phyloP scores from a whole-genome alignment of 345 rosid genomes.

The Lumnitzera littorea region DNA sequence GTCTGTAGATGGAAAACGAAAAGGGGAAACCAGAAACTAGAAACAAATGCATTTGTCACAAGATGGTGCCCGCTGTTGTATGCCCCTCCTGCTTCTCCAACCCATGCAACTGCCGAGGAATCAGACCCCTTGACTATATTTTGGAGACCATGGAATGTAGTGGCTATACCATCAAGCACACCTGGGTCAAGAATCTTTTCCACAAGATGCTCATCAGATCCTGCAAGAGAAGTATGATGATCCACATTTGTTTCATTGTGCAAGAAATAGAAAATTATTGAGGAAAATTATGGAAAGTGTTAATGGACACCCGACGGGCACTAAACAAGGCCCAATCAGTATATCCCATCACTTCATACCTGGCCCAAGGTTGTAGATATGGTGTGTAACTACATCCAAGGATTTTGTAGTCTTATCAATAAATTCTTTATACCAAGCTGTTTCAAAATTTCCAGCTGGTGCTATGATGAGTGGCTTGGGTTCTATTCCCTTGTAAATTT shows the following conservation, averaged over 20 bases:
- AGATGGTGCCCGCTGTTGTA: constrained; percentile 80
- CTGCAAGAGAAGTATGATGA: constrained; percentile 18
- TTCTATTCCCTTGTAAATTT: constrained; percentile 32
- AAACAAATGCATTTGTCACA: constrained; percentile 79
- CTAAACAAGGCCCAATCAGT: too few species aligned
- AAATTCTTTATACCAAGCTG: constrained; percentile 57
- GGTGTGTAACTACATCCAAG: constrained; percentile 62
- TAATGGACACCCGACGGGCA: too few species aligned
- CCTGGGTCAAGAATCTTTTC: constrained; percentile 78
- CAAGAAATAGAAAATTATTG: background rate
- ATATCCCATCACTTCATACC: constrained; percentile 25
- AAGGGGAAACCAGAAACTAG: constrained; percentile 65
- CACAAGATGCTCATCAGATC: constrained; percentile 48
- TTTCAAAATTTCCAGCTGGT: constrained; percentile 86
- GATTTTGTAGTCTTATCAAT: constrained; percentile 39
- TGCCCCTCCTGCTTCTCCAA: constrained; percentile 96
- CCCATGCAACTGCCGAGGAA: constrained; percentile 69
- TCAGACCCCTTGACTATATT: constrained; percentile 40
- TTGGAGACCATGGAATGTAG: constrained; percentile 44
- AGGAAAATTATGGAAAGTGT: too few species aligned
- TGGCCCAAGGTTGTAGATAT: constrained; percentile 94
- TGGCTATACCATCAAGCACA: constrained; percentile 48
- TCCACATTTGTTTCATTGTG: background rate
- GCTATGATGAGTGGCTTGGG: constrained; percentile 62
- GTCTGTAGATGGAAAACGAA: constrained; percentile 3